phyloP scores from a whole-genome alignment of 495 filamentous ascomycete genomes.

The Sabuloglossum arenarium region DNA sequence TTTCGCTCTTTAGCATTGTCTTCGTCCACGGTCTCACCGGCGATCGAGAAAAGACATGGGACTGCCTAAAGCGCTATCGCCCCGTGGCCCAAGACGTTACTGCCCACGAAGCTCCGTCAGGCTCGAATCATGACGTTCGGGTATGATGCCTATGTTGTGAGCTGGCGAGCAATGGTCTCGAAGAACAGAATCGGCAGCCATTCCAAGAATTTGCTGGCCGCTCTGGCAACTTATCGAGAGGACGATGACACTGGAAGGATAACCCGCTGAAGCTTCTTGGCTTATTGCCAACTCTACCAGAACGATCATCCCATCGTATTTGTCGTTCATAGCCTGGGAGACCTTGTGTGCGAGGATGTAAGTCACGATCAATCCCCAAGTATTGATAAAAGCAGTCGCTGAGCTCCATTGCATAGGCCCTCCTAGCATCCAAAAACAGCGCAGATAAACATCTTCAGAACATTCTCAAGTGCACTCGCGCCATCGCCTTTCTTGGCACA shows the following conservation, averaged over 20 bases:
- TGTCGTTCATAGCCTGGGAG: conserved; percentile 69
- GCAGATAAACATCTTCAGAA: conserved; percentile 50
- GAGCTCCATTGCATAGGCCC: conserved; percentile 15
- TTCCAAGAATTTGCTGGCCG: conserved; percentile 52
- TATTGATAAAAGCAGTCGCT: conserved; percentile 7
- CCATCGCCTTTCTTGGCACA: conserved; percentile 72
- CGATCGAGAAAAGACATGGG: conserved; percentile 55
- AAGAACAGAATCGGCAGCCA: conserved; percentile 66
- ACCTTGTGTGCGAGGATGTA: conserved; percentile 29
- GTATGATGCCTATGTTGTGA: conserved; percentile 59
- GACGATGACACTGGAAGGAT: conserved; percentile 9
- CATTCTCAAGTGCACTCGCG: conserved; percentile 64
- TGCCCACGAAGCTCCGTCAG: conserved; percentile 35
- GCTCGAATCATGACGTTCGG: conserved; percentile 59
- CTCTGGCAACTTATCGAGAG: conserved; percentile 14
- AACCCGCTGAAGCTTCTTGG: not conserved
- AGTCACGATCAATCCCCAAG: conserved; percentile 6
- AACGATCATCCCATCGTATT: conserved; percentile 50
- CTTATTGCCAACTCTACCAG: conserved; percentile 1
- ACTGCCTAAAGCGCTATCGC: conserved; percentile 19
- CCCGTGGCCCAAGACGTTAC: conserved; percentile 54
- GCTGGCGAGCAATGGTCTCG: conserved; percentile 26
- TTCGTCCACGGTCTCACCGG: conserved; percentile 68
- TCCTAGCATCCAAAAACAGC: conserved; percentile 36
- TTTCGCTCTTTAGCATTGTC: too few species aligned